Evolutionary conservation across 495 filamentous ascomycete genomes (phyloP), one percentile per base, ranked within the genome.

Genomic region (Articulospora tetracladia): DNA sequence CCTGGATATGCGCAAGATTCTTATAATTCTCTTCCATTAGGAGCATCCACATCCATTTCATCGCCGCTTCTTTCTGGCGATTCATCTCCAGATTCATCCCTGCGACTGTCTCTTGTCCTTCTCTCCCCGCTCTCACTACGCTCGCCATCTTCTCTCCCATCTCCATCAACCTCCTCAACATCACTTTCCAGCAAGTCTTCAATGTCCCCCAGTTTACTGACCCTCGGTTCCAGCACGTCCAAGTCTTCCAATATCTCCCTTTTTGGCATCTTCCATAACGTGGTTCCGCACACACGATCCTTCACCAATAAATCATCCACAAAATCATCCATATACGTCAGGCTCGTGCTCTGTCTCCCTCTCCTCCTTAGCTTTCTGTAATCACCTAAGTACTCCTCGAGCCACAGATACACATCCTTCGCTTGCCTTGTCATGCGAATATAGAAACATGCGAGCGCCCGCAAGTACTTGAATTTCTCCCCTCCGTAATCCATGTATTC

Each of bases 251-350:
- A 69, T 56, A 90, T 79, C 59, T 86, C 82, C 66, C 94, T 78
- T 57, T 83, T 85, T 11, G 92, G 89, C 75, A 99, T 79, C 78
- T 96, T 95, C 86, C 91, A 95, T 58, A 99, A 68, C 68, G 87
- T 95, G 11, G 96, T 97, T 48, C 86, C 92, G 64, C 93, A 98
- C 1, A 96, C 86, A 61, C 94, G 81, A 57, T 95, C 89, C 74
- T 96, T 95, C 0, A 85, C 90, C 57, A 99, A 75, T 57, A 99
- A 74, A 61, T 95, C 90, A 74, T 98, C 94, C 53, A 98, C 81
- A 68, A 99, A 98, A 69, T 91, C 86, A 74, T 99, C 94, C 78
- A 99, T 83, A 69, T 82, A 89, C 41, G 90, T 92, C 48, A 98
- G 70, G 22, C 74, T 78, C 51, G 79, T 86, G 2, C 92, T 90